A percentile compares a stretch with the other conserved stretches of the same genome.
These are phyloP conservation scores for Lichtheimia hyalospora DNA, from an alignment of 371 early-diverging fungal genomes.

Conservation along the genomic window DNA sequence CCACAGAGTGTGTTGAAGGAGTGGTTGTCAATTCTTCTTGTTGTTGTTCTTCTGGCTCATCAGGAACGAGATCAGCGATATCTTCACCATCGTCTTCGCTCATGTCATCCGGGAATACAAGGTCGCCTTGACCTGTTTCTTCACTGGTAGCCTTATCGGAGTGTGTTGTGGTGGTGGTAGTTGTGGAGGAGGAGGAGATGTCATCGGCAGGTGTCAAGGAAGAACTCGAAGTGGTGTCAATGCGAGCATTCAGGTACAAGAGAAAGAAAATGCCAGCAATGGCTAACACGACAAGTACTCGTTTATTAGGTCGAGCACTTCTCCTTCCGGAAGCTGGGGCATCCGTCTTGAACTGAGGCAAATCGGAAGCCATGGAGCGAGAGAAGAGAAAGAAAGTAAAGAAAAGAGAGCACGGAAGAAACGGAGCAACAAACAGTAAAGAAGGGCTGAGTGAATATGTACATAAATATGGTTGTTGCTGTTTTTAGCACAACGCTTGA, in stretches of 20 bases:
- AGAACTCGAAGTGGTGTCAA: background rate
- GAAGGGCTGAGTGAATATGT: background rate
- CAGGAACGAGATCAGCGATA: background rate
- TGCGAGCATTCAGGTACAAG: conserved; percentile 12
- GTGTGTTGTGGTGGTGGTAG: background rate
- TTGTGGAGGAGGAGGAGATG: background rate
- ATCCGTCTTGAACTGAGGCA: conserved; percentile 24
- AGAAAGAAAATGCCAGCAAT: conserved; percentile 12
- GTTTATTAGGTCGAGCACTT: conserved; percentile 15
- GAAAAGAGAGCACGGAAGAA: background rate
- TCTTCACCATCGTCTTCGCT: background rate
- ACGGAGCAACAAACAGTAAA: background rate
- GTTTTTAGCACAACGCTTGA: too few relatives aligned
- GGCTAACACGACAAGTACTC: conserved; percentile 4
- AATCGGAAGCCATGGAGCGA: conserved; percentile 22
- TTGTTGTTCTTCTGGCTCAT: background rate
- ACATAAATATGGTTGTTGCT: too few relatives aligned
- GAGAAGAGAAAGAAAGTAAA: conserved; percentile 12
- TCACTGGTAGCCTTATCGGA: background rate
- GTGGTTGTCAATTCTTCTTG: conserved; percentile 1
- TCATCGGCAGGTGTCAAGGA: background rate
- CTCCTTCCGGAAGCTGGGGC: conserved; percentile 8
- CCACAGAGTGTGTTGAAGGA: conserved; percentile 13
- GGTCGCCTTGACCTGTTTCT: background rate
- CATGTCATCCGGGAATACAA: background rate